Evolutionary conservation across 164 flowering plant species (phyloP), one percentile per base, ranked within the genome.

Genomic region (Annona cherimola): DNA sequence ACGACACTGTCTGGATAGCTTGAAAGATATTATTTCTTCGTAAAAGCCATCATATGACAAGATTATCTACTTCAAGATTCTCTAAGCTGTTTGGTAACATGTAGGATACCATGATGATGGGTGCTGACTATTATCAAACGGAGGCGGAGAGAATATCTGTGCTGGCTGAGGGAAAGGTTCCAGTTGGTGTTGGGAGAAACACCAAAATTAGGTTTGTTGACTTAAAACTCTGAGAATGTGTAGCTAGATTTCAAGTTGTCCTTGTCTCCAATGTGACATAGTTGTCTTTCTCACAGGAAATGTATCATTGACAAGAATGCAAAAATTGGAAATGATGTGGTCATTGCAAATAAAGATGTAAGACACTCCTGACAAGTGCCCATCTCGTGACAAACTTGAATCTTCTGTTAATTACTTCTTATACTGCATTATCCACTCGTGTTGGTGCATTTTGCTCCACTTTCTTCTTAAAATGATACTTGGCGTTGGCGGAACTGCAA

Each of bases 21-120:
- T 2, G 57, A 50, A 50, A 50, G 8, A 50, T 16, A 50, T 50
- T 6, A 50, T 16, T 50, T 50, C 8, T 50, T 16, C 57, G 5
- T 50, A 16, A 50, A 50, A 50, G 57, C 57, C 57, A 8, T 50
- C 14, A 50, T 11, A 50, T 50, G 9, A 50, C 14, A 50, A 16
- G 57, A 50, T 50, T 50, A 50, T 50, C 57, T 5, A 8, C 14
- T 50, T 16, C 57, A 50, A 50, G 57, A 11, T 50, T 16, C 14
- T 50, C 57, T 50, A 50, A 50, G 57, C 14, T 50, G 14, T 50
- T 50, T 50, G 57, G 57, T 16, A 7, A 50, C 9, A 18, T 69
- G 57, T 83, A 93, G 98, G 96, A 93, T 74, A 85, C 98, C 0
- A 69, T 93, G 76, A 93, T 93, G 98, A 74, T 93, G 96, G 98